A percentile compares a stretch with the other conserved stretches of the same genome.
These are phyloP conservation scores for Apiospora pterosperma DNA, from an alignment of 2,329 filamentous ascomycete genomes.

Conservation along the genomic window DNA sequence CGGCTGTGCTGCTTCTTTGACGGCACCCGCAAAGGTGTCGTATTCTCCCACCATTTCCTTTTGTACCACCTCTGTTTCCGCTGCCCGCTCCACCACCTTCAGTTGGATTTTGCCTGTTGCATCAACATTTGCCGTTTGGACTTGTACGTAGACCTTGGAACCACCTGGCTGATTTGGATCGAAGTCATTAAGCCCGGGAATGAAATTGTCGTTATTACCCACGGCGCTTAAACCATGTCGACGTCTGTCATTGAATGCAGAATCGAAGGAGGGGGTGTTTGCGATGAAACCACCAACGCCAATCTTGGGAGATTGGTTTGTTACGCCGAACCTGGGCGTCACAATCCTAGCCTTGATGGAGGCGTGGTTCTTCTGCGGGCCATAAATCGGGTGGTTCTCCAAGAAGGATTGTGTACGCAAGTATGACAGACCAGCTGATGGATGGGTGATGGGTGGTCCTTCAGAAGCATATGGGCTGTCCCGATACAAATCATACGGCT, in stretches of 20 bases:
- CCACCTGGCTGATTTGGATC: conserved; percentile 49
- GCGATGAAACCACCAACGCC: conserved; percentile 55
- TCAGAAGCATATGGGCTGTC: conserved; percentile 45
- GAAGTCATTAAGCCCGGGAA: conserved; percentile 33
- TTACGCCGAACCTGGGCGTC: conserved; percentile 32
- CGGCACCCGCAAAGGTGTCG: conserved; percentile 3
- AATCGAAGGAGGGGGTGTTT: conserved; percentile 35
- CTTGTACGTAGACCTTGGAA: conserved; percentile 50
- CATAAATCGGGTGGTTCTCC: conserved; percentile 60
- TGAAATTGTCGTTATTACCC: background rate
- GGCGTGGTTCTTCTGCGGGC: conserved; percentile 49
- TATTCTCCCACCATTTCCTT: conserved; percentile 11
- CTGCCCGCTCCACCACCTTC: conserved; percentile 34
- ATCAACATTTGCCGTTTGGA: conserved; percentile 41
- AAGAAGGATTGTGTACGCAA: conserved; percentile 52
- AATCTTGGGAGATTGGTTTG: conserved; percentile 36
- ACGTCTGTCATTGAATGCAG: conserved; percentile 27
- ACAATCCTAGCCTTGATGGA: conserved; percentile 51
- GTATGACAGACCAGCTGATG: conserved; percentile 61
- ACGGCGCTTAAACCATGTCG: background rate
- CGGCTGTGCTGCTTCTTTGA: conserved; percentile 6
- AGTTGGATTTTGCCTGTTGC: conserved; percentile 48
- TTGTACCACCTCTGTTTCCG: conserved; percentile 21
- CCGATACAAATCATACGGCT: conserved; percentile 19
- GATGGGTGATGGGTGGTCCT: conserved; percentile 59